Percentiles rank a stretch among this genome's conserved stretches.
Conservation (phyloP, 208 protist genomes). For the Angomonas deanei region DNA sequence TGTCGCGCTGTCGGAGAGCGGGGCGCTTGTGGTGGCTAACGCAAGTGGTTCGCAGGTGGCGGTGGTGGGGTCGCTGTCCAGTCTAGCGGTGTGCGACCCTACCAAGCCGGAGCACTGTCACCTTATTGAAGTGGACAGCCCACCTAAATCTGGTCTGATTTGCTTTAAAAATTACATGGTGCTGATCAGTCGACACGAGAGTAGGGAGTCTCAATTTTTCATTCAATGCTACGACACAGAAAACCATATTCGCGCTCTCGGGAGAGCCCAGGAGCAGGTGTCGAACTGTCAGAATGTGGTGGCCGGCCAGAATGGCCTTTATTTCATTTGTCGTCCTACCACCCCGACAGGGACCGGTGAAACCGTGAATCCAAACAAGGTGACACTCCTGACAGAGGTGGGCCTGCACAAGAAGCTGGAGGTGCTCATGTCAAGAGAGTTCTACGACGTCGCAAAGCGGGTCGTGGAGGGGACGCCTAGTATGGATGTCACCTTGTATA, state of each 20-base stretch:
- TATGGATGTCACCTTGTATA: slow-evolving; percentile 57
- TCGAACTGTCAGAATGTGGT: slow-evolving; percentile 70
- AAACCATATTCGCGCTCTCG: slow-evolving; percentile 89
- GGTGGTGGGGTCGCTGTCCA: slow-evolving; percentile 14
- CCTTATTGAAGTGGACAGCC: slow-evolving; percentile 54
- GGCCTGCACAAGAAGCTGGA: slow-evolving; percentile 93
- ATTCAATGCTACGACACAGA: slow-evolving; percentile 85
- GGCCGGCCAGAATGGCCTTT: slow-evolving; percentile 66
- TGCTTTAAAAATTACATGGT: slow-evolving; percentile 86
- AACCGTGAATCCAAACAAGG: slow-evolving; percentile 2
- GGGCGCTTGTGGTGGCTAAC: slow-evolving; percentile 32
- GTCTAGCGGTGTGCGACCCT: slow-evolving; percentile 14
- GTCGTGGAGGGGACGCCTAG: slow-evolving; percentile 59
- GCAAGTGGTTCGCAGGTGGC: slow-evolving; percentile 16
- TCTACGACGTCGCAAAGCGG: slow-evolving; percentile 91
- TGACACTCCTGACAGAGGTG: slow-evolving; percentile 80
- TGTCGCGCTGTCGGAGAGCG: slow-evolving; percentile 27
- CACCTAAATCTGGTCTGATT: slow-evolving; percentile 51
- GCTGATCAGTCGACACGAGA: slow-evolving; percentile 59
- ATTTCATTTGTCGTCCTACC: too few species aligned
- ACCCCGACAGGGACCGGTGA: too few species aligned
- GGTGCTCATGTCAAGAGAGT: slow-evolving; percentile 93
- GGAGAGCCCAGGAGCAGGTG: slow-evolving; percentile 52
- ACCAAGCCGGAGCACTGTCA: slow-evolving; percentile 59
- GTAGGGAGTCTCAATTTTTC: slow-evolving; percentile 36